Percentiles rank a stretch among this genome's conserved stretches.
These are phyloP conservation scores for Trebouxia sp. DNA, from an alignment of 139 green algal species.

Conservation along the genomic window DNA sequence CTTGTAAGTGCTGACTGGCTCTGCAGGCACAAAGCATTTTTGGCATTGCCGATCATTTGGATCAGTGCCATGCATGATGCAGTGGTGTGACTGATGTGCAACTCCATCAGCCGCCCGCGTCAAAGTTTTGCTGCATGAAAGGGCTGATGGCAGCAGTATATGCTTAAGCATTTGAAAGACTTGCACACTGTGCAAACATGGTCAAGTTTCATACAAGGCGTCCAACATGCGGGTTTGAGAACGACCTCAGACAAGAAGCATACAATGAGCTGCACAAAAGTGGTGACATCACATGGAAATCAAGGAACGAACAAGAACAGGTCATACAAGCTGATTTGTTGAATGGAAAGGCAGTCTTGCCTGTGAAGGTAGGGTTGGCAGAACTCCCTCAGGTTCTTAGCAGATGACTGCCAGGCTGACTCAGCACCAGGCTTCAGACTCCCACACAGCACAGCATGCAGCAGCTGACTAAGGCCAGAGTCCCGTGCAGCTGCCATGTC, in stretches of 20 bases:
- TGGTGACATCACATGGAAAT: not conserved
- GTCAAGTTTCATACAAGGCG: too few relatives aligned
- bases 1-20: not conserved
- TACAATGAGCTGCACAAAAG: not conserved
- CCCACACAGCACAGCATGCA: not conserved
- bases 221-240: too few relatives aligned
- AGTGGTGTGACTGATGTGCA: not conserved
- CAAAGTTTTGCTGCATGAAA: too few relatives aligned
- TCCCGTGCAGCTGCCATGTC: not conserved
- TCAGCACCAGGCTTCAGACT: not conserved
- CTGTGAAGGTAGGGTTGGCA: not conserved
- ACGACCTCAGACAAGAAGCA: too few relatives aligned
- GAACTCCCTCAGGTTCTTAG: not conserved
- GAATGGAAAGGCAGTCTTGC: too few relatives aligned
- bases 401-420: not conserved
- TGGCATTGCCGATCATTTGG: not conserved
- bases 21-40: slow-evolving; percentile 8
- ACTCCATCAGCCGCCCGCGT: not conserved
- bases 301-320: too few relatives aligned
- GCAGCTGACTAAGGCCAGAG: not conserved
- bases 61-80: not conserved
- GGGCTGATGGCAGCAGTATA: too few relatives aligned
- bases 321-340: too few relatives aligned
- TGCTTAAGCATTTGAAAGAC: too few relatives aligned
- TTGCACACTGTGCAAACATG: too few relatives aligned